Conservation (phyloP, 1,284 basidiomycete genomes). For the Puccinia novopanici region DNA sequence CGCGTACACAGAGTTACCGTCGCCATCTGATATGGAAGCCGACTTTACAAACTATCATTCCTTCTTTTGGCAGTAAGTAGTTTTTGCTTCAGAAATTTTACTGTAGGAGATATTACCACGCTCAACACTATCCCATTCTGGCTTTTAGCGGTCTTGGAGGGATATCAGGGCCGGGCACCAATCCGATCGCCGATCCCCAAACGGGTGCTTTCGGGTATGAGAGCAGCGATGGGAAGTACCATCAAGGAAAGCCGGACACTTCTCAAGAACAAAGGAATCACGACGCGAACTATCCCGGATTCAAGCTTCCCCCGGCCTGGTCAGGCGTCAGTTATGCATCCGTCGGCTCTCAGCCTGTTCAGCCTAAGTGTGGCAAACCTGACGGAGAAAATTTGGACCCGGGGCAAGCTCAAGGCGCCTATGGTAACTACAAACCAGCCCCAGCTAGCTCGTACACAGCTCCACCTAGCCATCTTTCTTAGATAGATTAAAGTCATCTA, state of each 20-base stretch:
- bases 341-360: background rate
- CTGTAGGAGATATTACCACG: background rate
- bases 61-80: conserved; percentile 46
- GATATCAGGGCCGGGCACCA: conserved; percentile 10
- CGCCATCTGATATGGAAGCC: conserved; percentile 27
- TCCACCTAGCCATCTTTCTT: background rate
- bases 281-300: conserved; percentile 27
- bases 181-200: conserved; percentile 28
- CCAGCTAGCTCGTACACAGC: conserved; percentile 26
- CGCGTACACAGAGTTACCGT: conserved; percentile 30
- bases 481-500: background rate
- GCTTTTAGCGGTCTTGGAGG: conserved; percentile 24
- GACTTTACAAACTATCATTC: conserved; percentile 41
- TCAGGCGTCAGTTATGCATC: background rate
- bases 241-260: conserved; percentile 15
- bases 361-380: conserved; percentile 33
- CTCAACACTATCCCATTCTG: background rate
- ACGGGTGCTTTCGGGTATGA: conserved; percentile 33
- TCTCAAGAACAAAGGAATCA: conserved; percentile 11
- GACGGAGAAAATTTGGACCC: conserved; percentile 19
- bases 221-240: conserved; percentile 38
- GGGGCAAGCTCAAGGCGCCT: conserved; percentile 30
- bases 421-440: conserved; percentile 33
- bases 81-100: background rate
- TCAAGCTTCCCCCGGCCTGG: conserved; percentile 26